phyloP scores from a whole-genome alignment of 2,329 filamentous ascomycete genomes.

The Penicillium hordei region DNA sequence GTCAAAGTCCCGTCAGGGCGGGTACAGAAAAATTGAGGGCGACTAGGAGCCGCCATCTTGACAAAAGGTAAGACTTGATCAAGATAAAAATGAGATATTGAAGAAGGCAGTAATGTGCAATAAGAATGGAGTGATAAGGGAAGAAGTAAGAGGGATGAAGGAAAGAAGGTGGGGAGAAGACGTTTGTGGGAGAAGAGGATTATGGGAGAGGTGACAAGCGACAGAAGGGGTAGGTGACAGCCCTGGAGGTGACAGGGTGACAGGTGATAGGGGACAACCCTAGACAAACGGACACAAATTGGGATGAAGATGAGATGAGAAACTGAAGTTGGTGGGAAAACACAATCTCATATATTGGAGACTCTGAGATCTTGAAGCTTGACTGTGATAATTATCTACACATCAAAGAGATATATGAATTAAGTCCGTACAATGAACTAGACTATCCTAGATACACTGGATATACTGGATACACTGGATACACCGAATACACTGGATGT shows the following conservation, averaged over 20 bases:
- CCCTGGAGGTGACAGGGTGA: too few relatives aligned
- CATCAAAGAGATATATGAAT: background rate
- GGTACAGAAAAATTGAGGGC: slow-evolving; percentile 45
- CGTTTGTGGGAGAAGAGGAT: background rate
- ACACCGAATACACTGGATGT: too few relatives aligned
- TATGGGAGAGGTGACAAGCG: background rate
- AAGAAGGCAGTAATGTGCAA: background rate
- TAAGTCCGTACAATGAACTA: background rate
- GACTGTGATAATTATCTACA: background rate
- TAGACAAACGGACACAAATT: background rate
- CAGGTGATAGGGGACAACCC: background rate
- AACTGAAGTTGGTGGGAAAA: background rate
- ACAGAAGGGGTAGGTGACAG: background rate
- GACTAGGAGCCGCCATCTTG: slow-evolving; percentile 29
- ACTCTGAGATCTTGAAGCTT: background rate
- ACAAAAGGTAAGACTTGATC: background rate
- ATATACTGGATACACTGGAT: background rate
- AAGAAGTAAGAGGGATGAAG: slow-evolving; percentile 11
- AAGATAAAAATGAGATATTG: background rate
- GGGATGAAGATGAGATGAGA: background rate
- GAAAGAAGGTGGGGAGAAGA: slow-evolving; percentile 9
- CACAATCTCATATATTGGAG: slow-evolving; percentile 1
- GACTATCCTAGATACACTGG: background rate
- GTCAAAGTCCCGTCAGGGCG: slow-evolving; percentile 43
- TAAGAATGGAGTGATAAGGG: background rate